Evolutionary conservation across 306 rosid genomes (phyloP).

Genomic region (Glycyrrhiza uralensis): DNA sequence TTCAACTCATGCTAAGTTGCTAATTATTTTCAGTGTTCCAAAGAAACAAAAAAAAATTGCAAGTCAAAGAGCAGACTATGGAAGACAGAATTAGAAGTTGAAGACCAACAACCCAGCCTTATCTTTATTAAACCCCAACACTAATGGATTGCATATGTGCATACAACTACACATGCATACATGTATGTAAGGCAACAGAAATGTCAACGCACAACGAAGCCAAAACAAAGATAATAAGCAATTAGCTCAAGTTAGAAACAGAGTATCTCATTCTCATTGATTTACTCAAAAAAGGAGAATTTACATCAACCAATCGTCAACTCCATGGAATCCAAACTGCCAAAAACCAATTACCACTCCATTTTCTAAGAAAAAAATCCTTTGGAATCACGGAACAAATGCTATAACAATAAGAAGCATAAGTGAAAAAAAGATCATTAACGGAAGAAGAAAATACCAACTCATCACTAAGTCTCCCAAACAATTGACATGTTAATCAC

Average conservation of each 20-base stretch:
- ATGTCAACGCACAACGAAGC: background rate
- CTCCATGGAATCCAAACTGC: background rate
- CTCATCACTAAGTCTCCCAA: no score
- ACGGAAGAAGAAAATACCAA: background rate
- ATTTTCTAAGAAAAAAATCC: background rate
- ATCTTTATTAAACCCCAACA: background rate
- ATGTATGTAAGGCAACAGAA: background rate
- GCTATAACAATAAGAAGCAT: background rate
- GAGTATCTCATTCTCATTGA: slow-evolving; percentile 14
- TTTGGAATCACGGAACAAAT: background rate
- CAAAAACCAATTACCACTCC: background rate
- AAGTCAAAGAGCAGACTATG: background rate
- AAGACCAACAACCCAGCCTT: background rate
- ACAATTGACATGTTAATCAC: background rate
- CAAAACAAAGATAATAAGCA: background rate
- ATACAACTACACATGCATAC: no score
- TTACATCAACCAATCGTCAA: background rate
- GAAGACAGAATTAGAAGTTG: background rate
- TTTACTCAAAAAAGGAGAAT: background rate
- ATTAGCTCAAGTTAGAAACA: background rate
- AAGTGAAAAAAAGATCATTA: background rate
- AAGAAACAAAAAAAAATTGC: background rate
- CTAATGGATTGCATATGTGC: no score
- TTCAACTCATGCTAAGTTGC: slow-evolving; percentile 12
- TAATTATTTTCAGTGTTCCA: background rate